These are phyloP conservation scores for Myxozyma sirexii DNA, from an alignment of 805 yeast species.

Conservation along the genomic window DNA sequence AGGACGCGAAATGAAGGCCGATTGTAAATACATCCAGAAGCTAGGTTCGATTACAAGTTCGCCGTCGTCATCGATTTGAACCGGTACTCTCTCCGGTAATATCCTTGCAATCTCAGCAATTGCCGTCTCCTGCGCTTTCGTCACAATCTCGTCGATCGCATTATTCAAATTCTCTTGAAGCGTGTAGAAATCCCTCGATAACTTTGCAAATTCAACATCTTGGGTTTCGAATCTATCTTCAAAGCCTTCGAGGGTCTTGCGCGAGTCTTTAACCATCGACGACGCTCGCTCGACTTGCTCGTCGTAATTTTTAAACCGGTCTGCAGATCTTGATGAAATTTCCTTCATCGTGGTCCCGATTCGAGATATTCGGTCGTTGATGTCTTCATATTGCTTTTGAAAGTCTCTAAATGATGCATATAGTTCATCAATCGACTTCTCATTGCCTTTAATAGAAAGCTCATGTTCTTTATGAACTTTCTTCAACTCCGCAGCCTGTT, in stretches of 20 bases:
- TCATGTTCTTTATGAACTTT: not conserved
- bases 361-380: not conserved
- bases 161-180: not conserved
- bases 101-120: conserved; percentile 9
- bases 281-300: not conserved
- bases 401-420: not conserved
- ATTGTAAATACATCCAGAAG: conserved; percentile 27
- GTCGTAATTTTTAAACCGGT: not conserved
- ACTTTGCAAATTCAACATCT: not conserved
- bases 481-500: not conserved
- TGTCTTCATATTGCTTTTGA: not conserved
- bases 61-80: conserved; percentile 14
- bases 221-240: not conserved
- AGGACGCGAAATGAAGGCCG: conserved; percentile 12
- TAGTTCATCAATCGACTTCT: not conserved
- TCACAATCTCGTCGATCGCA: not conserved
- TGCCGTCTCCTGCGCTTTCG: conserved; percentile 13
- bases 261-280: not conserved
- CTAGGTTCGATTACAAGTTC: conserved; percentile 22
- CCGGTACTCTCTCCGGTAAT: conserved; percentile 22
- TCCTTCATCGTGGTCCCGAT: not conserved
- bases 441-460: not conserved
- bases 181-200: not conserved
- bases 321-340: not conserved
- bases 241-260: not conserved